phyloP scores from a whole-genome alignment of 768 basidiomycete genomes.

The Russula abietina region DNA sequence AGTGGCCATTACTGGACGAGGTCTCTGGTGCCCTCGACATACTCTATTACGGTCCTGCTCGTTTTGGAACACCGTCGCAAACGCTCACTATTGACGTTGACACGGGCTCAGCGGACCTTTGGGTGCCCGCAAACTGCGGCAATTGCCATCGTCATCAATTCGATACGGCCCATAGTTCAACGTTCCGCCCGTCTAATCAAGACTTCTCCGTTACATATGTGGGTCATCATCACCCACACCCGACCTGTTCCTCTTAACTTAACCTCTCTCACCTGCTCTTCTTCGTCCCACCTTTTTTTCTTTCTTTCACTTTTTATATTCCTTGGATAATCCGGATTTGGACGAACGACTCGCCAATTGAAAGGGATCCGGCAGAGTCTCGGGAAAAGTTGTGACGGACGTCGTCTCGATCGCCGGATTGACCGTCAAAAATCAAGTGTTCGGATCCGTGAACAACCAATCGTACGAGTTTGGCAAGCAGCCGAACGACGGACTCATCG shows the following conservation, averaged over 20 bases:
- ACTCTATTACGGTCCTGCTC: constrained; percentile 44
- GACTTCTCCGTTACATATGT: constrained; percentile 45
- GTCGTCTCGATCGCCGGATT: constrained; percentile 45
- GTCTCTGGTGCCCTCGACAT: constrained; percentile 37
- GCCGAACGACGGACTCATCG: constrained; percentile 54
- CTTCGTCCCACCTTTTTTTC: too few relatives aligned
- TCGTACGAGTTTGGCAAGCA: constrained; percentile 45
- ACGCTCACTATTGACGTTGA: constrained; percentile 54
- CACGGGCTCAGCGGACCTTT: constrained; percentile 65
- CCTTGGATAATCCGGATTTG: too few relatives aligned
- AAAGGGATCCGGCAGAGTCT: constrained; percentile 49
- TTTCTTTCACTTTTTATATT: too few relatives aligned
- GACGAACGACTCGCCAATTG: too few relatives aligned
- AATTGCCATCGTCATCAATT: constrained; percentile 39
- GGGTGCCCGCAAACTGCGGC: constrained; percentile 42
- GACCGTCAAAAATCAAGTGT: constrained; percentile 43
- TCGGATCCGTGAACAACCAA: constrained; percentile 46
- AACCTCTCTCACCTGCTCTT: too few relatives aligned
- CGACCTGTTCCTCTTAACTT: background rate
- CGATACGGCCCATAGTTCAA: constrained; percentile 36
- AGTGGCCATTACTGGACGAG: constrained; percentile 36
- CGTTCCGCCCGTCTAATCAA: constrained; percentile 33
- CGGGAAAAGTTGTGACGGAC: constrained; percentile 46
- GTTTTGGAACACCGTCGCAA: constrained; percentile 53
- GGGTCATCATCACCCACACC: constrained; percentile 15